Percentiles rank a stretch among this genome's conserved stretches.
Evolutionary conservation across 1,284 basidiomycete genomes (phyloP).

Genomic region (Melampsora americana): DNA sequence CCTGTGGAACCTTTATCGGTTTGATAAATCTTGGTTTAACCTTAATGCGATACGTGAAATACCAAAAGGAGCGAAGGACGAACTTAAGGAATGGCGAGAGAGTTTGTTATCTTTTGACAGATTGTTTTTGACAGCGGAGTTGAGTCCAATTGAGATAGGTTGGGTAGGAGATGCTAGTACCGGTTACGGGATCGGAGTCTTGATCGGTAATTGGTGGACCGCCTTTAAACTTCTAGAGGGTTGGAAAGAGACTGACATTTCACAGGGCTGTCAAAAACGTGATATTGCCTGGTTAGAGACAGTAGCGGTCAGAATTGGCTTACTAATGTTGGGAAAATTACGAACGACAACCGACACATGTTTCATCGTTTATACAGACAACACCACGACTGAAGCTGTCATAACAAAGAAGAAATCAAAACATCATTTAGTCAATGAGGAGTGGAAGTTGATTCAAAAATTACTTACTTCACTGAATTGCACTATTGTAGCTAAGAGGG

Average conservation of each 20-base stretch:
- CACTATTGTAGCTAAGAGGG: background rate
- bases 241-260: background rate
- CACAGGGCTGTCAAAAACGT: too few species aligned
- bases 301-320: background rate
- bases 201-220: background rate
- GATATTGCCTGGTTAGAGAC: conserved; percentile 8
- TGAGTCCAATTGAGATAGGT: too few species aligned
- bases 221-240: background rate
- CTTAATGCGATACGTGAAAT: background rate
- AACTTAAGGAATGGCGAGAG: background rate
- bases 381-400: conserved; percentile 5
- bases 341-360: background rate
- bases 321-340: background rate
- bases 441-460: conserved; percentile 12
- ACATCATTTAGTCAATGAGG: background rate
- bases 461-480: background rate
- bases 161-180: conserved; percentile 14
- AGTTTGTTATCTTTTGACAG: background rate
- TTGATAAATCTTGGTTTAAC: background rate
- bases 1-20: background rate
- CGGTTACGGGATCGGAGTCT: background rate
- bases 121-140: background rate
- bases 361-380: background rate
- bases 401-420: conserved; percentile 16
- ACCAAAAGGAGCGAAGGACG: background rate